Evolutionary conservation across 2,329 filamentous ascomycete genomes (phyloP).

Genomic region (Mycosphaerella sp.): DNA sequence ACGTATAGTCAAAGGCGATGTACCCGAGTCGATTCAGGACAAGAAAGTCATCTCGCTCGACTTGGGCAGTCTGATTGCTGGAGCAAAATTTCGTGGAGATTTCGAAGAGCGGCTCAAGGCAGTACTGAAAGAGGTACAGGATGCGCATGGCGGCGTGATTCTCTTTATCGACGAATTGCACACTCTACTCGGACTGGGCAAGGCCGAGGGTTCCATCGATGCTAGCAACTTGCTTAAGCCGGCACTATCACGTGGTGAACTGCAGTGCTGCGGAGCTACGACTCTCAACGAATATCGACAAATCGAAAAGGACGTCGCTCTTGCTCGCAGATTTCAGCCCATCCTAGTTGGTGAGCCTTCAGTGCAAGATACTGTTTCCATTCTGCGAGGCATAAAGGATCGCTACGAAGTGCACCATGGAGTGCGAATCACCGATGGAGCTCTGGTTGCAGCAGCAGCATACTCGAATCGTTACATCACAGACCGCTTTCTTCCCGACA

Average conservation of each 20-base stretch:
- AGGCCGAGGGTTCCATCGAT: constrained; percentile 93
- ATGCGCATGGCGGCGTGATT: constrained; percentile 82
- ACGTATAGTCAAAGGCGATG: constrained; percentile 84
- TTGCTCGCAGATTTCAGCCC: constrained; percentile 88
- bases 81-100: constrained; percentile 90
- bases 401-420: constrained; percentile 97
- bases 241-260: constrained; percentile 80
- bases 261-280: constrained; percentile 93
- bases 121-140: constrained; percentile 83
- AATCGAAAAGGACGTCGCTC: constrained; percentile 92
- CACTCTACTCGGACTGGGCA: constrained; percentile 82
- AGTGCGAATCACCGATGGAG: constrained; percentile 86
- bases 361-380: constrained; percentile 89
- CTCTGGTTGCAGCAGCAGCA: constrained; percentile 83
- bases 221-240: constrained; percentile 93
- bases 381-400: constrained; percentile 92
- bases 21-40: constrained; percentile 92
- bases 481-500: constrained; percentile 91
- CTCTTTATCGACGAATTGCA: constrained; percentile 95
- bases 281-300: constrained; percentile 85
- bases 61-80: constrained; percentile 86
- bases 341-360: constrained; percentile 88
- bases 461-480: constrained; percentile 96
- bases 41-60: constrained; percentile 85
- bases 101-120: constrained; percentile 92